Conservation (phyloP, 495 filamentous ascomycete genomes). For the Paragyromitra xinjiangensis region DNA sequence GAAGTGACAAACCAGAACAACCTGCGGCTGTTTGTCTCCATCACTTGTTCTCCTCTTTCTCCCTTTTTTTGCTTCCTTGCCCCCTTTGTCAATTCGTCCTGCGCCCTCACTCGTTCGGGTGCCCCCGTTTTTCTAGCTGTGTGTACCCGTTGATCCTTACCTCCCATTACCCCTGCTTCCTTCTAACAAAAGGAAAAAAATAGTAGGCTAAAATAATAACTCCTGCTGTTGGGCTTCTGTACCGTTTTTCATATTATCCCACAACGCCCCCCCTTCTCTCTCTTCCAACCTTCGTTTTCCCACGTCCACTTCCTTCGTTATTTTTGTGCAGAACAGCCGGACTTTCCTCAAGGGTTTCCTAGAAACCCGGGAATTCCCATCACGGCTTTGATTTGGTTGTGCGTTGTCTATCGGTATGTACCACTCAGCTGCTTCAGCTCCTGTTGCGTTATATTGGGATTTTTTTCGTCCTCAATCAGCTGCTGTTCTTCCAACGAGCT, state of each 20-base stretch:
- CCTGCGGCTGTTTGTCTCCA: constrained; percentile 30
- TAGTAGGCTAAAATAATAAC: constrained; percentile 46
- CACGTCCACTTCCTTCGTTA: constrained; percentile 43
- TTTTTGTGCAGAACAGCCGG: constrained; percentile 52
- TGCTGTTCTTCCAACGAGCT: background rate
- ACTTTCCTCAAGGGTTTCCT: constrained; percentile 47
- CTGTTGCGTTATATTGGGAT: constrained; percentile 35
- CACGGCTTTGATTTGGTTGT: constrained; percentile 36
- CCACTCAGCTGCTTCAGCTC: constrained; percentile 17
- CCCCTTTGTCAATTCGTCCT: constrained; percentile 40
- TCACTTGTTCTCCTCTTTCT: constrained; percentile 10
- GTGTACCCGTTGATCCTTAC: constrained; percentile 34
- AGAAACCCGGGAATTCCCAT: constrained; percentile 37
- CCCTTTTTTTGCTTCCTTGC: background rate
- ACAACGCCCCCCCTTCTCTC: constrained; percentile 31
- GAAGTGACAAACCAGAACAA: background rate
- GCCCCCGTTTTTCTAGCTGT: constrained; percentile 32
- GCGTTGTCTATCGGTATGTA: constrained; percentile 49
- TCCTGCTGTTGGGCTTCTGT: constrained; percentile 28
- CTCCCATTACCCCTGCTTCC: constrained; percentile 25
- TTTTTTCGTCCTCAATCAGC: constrained; percentile 20
- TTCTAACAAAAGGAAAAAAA: constrained; percentile 27
- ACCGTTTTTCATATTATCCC: constrained; percentile 49
- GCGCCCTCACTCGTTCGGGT: constrained; percentile 38
- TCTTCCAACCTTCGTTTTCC: constrained; percentile 33